phyloP scores from a whole-genome alignment of 805 yeast species.

The Candida sphagnicola region DNA sequence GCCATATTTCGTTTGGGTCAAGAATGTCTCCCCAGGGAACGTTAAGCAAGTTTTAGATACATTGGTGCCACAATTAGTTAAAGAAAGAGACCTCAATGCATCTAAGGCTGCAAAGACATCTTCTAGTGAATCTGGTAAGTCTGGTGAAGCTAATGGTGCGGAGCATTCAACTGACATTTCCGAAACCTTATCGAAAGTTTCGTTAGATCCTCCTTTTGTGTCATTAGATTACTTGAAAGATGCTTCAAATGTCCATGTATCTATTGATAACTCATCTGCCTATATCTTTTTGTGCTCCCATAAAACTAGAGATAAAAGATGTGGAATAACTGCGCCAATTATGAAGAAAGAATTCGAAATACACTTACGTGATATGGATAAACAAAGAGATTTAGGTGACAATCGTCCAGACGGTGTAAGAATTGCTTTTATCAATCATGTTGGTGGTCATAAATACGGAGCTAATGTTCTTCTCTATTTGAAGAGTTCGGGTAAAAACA shows the following conservation, averaged over 20 bases:
- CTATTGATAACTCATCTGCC: slow-evolving; percentile 26
- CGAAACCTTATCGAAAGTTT: not conserved
- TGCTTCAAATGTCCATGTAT: slow-evolving; percentile 10
- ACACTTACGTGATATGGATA: slow-evolving; percentile 64
- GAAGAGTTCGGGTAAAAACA: slow-evolving; percentile 60
- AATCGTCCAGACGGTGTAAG: slow-evolving; percentile 69
- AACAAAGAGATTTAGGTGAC: slow-evolving; percentile 76
- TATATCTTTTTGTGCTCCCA: slow-evolving; percentile 84
- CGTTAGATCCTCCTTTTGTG: not conserved
- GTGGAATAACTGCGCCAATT: slow-evolving; percentile 92
- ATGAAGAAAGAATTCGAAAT: slow-evolving; percentile 76
- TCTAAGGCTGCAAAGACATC: not conserved
- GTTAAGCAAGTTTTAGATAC: slow-evolving; percentile 42
- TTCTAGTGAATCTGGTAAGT: too few relatives aligned
- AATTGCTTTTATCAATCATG: slow-evolving; percentile 74
- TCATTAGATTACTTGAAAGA: slow-evolving; percentile 2
- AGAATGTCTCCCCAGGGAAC: slow-evolving; percentile 41
- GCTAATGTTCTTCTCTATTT: slow-evolving; percentile 82
- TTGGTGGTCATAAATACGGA: slow-evolving; percentile 94
- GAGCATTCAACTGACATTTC: not conserved
- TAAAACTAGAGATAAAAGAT: slow-evolving; percentile 83
- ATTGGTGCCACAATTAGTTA: slow-evolving; percentile 39
- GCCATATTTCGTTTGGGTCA: slow-evolving; percentile 73
- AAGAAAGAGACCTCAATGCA: slow-evolving; percentile 7
- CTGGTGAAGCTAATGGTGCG: too few relatives aligned